phyloP scores from a whole-genome alignment of 306 rosid genomes.

The Luffa aegyptiaca region DNA sequence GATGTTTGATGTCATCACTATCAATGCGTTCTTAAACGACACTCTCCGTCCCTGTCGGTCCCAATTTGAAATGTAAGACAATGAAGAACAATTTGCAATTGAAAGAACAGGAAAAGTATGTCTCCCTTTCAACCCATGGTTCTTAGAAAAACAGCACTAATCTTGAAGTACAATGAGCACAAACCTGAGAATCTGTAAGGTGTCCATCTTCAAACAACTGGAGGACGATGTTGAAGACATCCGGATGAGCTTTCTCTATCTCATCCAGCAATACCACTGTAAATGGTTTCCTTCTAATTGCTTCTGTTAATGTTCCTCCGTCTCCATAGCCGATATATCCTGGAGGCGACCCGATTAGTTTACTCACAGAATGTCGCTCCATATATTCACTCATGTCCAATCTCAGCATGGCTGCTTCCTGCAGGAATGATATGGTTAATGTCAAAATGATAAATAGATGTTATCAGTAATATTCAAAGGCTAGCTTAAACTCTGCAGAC shows the following conservation, averaged over 20 bases:
- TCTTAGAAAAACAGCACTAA: background rate
- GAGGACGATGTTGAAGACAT: slow-evolving; percentile 77
- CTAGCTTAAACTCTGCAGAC: background rate
- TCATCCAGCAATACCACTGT: slow-evolving; percentile 77
- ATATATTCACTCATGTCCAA: slow-evolving; percentile 95
- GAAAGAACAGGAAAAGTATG: background rate
- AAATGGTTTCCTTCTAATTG: slow-evolving; percentile 76
- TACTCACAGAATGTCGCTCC: slow-evolving; percentile 93
- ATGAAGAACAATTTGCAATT: slow-evolving; percentile 2
- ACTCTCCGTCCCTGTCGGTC: slow-evolving; percentile 66
- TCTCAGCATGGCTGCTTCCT: slow-evolving; percentile 76
- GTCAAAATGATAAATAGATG: background rate
- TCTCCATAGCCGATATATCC: slow-evolving; percentile 91
- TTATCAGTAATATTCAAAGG: background rate
- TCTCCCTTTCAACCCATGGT: background rate
- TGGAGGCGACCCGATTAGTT: slow-evolving; percentile 87
- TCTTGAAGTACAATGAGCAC: slow-evolving; percentile 8
- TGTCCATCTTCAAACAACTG: slow-evolving; percentile 84
- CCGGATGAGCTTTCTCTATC: slow-evolving; percentile 98
- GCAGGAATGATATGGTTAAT: background rate
- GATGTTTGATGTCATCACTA: slow-evolving; percentile 92
- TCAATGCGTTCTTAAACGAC: slow-evolving; percentile 72
- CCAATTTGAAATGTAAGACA: slow-evolving; percentile 19
- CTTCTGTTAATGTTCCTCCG: slow-evolving; percentile 83
- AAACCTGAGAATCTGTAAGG: slow-evolving; percentile 88